These are phyloP conservation scores for Coprinopsis marcescibilis DNA, from an alignment of 768 basidiomycete genomes.

Conservation along the genomic window DNA sequence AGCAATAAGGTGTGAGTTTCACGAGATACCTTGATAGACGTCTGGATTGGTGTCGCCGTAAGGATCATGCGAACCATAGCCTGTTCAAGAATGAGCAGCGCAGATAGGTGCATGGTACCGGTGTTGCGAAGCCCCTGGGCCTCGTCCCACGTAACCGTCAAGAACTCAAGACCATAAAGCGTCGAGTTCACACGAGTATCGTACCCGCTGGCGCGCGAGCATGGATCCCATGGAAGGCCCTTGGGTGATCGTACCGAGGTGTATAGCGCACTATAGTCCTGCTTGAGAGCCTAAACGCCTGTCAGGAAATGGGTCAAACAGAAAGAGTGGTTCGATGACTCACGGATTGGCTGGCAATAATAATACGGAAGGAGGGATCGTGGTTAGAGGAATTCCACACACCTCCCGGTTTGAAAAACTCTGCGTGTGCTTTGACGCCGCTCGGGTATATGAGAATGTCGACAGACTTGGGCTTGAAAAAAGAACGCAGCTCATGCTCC, in stretches of 20 bases:
- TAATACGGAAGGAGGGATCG: slow-evolving; percentile 7
- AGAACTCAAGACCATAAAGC: slow-evolving; percentile 16
- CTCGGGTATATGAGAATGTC: slow-evolving; percentile 22
- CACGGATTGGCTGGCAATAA: slow-evolving; percentile 22
- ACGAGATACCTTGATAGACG: slow-evolving; percentile 18
- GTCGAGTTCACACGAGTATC: neutral
- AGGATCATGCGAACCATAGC: slow-evolving; percentile 9
- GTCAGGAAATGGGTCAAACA: neutral
- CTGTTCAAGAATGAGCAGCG: slow-evolving; percentile 12
- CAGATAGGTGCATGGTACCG: slow-evolving; percentile 11
- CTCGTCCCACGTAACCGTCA: slow-evolving; percentile 17
- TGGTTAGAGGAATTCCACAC: slow-evolving; percentile 16
- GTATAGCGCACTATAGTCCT: neutral
- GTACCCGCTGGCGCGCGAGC: neutral
- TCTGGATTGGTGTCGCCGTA: slow-evolving; percentile 23
- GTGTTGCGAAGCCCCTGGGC: slow-evolving; percentile 19
- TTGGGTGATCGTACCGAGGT: neutral
- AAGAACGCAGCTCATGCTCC: slow-evolving; percentile 14
- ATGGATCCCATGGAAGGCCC: neutral
- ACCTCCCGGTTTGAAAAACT: slow-evolving; percentile 18
- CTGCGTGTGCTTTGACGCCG: neutral
- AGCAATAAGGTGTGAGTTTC: neutral
- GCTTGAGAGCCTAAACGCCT: neutral
- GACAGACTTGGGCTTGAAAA: slow-evolving; percentile 12
- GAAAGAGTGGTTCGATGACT: slow-evolving; percentile 4